These are phyloP conservation scores for Scheffersomyces coipomensis DNA, from an alignment of 805 yeast genomes.

Conservation along the genomic window DNA sequence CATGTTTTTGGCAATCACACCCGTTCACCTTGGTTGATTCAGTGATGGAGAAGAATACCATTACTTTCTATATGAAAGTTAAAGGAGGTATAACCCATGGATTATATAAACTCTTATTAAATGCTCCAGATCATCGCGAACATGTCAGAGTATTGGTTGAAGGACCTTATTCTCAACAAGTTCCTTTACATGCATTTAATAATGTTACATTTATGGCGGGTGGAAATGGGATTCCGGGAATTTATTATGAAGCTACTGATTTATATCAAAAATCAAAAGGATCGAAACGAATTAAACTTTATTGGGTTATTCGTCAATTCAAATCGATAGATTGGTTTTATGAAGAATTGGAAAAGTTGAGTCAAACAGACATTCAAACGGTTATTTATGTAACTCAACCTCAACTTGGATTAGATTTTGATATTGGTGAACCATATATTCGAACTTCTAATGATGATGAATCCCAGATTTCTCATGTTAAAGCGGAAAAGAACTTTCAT, in stretches of 20 bases:
- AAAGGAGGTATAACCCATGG: conserved; percentile 37
- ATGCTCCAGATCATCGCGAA: conserved; percentile 24
- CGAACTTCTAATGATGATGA: neutral
- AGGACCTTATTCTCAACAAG: conserved; percentile 39
- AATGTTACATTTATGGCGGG: conserved; percentile 30
- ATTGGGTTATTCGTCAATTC: conserved; percentile 42
- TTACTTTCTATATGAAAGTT: conserved; percentile 33
- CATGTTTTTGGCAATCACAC: conserved; percentile 46
- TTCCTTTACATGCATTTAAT: conserved; percentile 30
- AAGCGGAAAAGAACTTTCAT: neutral
- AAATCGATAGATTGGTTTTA: conserved; percentile 39
- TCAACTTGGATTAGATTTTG: conserved; percentile 5
- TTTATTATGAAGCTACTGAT: conserved; percentile 29
- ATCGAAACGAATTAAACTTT: conserved; percentile 20
- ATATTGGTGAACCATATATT: neutral
- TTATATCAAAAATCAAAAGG: conserved; percentile 15
- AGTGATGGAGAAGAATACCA: conserved; percentile 16
- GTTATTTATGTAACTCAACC: conserved; percentile 43
- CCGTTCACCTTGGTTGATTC: conserved; percentile 38
- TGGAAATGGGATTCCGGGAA: conserved; percentile 43
- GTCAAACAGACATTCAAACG: conserved; percentile 31
- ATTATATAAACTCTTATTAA: conserved; percentile 22
- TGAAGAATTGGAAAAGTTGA: conserved; percentile 31
- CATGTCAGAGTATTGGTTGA: conserved; percentile 42
- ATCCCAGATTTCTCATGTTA: neutral